Evolutionary conservation across 805 yeast genomes (phyloP).

Genomic region (Cyberlindnera meyerae): DNA sequence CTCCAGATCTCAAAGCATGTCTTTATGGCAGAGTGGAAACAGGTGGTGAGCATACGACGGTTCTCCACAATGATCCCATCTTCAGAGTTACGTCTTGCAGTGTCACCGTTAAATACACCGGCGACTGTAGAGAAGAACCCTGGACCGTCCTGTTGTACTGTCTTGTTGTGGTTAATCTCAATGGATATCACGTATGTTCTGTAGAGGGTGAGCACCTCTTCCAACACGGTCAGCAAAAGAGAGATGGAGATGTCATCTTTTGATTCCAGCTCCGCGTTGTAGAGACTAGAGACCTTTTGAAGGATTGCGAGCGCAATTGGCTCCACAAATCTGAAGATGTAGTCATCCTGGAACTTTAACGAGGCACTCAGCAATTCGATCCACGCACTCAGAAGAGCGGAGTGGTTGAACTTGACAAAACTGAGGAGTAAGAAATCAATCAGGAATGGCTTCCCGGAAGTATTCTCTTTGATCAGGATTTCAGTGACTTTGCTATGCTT

Average conservation of each 20-base stretch:
- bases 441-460: slow-evolving; percentile 16
- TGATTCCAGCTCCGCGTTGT: slow-evolving; percentile 12
- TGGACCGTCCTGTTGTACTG: slow-evolving; percentile 43
- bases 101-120: slow-evolving; percentile 73
- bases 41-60: slow-evolving; percentile 28
- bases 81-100: slow-evolving; percentile 23
- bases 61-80: slow-evolving; percentile 8
- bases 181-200: slow-evolving; percentile 44
- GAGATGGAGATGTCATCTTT: slow-evolving; percentile 42
- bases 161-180: slow-evolving; percentile 32
- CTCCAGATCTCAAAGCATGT: slow-evolving; percentile 64
- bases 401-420: slow-evolving; percentile 19
- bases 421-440: slow-evolving; percentile 22
- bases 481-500: slow-evolving; percentile 16
- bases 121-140: slow-evolving; percentile 52
- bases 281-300: slow-evolving; percentile 19
- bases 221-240: slow-evolving; percentile 51
- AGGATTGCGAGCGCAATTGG: slow-evolving; percentile 20
- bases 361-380: slow-evolving; percentile 17
- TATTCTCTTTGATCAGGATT: slow-evolving; percentile 13
- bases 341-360: slow-evolving; percentile 23
- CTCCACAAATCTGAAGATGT: slow-evolving; percentile 23
- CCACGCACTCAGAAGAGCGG: slow-evolving; percentile 21
- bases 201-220: slow-evolving; percentile 48
- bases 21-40: slow-evolving; percentile 56